phyloP scores from a whole-genome alignment of 352 stramenopile genomes.

The Phytophthora capsici region DNA sequence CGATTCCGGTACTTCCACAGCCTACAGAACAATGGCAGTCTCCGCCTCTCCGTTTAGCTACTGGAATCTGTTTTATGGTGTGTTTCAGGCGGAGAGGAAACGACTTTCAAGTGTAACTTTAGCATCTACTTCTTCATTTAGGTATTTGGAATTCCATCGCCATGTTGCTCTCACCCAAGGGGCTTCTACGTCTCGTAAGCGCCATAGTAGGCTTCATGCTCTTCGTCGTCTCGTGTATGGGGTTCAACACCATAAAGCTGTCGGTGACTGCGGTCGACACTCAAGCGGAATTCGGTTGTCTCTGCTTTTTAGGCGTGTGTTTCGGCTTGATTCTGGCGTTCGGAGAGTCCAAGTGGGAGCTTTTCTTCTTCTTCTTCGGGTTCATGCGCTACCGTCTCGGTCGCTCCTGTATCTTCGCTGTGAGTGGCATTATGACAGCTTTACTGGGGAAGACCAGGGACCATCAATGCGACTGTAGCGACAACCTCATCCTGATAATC shows the following conservation, averaged over 20 bases:
- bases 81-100: too few species aligned
- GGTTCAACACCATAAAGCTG: constrained; percentile 54
- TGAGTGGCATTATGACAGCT: constrained; percentile 70
- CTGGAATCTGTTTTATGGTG: too few species aligned
- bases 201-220: constrained; percentile 41
- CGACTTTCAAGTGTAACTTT: too few species aligned
- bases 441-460: constrained; percentile 66
- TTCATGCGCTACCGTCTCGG: constrained; percentile 81
- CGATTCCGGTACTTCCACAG: too few species aligned
- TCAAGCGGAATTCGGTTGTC: constrained; percentile 68
- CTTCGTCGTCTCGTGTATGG: constrained; percentile 52
- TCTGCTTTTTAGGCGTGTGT: constrained; percentile 75
- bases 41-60: constrained; percentile 13
- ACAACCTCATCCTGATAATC: constrained; percentile 59
- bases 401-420: constrained; percentile 54
- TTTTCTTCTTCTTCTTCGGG: constrained; percentile 85
- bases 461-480: constrained; percentile 54
- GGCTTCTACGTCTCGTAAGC: constrained; percentile 48
- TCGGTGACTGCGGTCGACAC: constrained; percentile 45
- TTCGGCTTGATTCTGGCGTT: constrained; percentile 68
- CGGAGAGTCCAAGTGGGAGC: constrained; percentile 63
- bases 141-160: too few species aligned
- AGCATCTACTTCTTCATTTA: too few species aligned
- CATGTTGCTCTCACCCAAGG: constrained; percentile 32
- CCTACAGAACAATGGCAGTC: background rate